A percentile compares a stretch with the other conserved stretches of the same genome.
Conservation (phyloP, 441 rosid genomes). For the Erysimum pusillum region DNA sequence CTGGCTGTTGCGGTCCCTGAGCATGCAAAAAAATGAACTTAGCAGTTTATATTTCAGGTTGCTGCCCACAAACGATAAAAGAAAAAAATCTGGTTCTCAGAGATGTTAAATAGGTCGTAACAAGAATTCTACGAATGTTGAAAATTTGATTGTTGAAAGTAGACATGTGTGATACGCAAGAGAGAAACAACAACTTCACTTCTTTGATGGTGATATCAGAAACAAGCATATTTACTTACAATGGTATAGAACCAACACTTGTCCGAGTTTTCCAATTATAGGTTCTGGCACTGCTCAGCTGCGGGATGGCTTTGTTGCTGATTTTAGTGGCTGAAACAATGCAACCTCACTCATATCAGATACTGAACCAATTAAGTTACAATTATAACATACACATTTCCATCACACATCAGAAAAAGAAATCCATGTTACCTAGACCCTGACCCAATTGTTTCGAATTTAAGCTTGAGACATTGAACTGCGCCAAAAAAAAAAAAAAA, state of each 20-base stretch:
- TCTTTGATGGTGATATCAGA: conserved; percentile 12
- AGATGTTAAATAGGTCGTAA: background rate
- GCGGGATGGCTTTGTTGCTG: conserved; percentile 52
- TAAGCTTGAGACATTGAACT: conserved; percentile 60
- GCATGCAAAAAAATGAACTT: conserved; percentile 36
- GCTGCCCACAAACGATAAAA: conserved; percentile 16
- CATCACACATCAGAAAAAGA: conserved; percentile 28
- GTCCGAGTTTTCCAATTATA: conserved; percentile 52
- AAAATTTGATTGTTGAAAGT: conserved; percentile 5
- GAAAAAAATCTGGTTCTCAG: background rate
- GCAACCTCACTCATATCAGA: conserved; percentile 35
- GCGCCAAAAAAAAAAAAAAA: conserved; percentile 2
- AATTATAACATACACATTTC: conserved; percentile 32
- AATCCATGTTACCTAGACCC: conserved; percentile 45
- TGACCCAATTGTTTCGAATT: conserved; percentile 49
- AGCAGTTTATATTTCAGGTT: conserved; percentile 26
- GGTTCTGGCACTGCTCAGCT: conserved; percentile 52
- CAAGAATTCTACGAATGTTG: background rate
- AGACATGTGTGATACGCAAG: background rate
- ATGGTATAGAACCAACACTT: conserved; percentile 59
- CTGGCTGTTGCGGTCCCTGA: conserved; percentile 39
- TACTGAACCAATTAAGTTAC: conserved; percentile 24
- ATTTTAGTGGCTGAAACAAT: conserved; percentile 63
- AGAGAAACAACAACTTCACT: conserved; percentile 13
- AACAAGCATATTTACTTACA: conserved; percentile 56